These are phyloP conservation scores for Paecilomyces niveus DNA, from an alignment of 2,329 filamentous ascomycete species.

Conservation along the genomic window DNA sequence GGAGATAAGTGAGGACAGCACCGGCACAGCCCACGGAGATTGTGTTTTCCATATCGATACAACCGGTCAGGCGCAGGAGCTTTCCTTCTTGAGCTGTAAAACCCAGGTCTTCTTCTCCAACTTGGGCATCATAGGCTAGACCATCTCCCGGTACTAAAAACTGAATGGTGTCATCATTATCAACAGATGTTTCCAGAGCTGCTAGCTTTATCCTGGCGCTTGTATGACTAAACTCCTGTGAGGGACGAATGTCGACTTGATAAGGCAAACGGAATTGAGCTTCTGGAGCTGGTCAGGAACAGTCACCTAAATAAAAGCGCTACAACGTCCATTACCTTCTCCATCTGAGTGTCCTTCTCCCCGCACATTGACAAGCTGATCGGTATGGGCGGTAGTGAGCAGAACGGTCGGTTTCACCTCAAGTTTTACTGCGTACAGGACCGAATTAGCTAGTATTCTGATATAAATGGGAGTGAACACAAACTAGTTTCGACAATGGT, in stretches of 20 bases:
- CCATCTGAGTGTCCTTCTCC: slow-evolving; percentile 38
- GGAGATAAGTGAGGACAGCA: slow-evolving; percentile 73
- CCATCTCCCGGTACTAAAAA: slow-evolving; percentile 58
- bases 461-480: slow-evolving; percentile 6
- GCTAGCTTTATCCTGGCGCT: slow-evolving; percentile 60
- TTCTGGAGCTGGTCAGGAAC: slow-evolving; percentile 20
- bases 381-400: slow-evolving; percentile 50
- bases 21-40: slow-evolving; percentile 78
- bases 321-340: slow-evolving; percentile 21
- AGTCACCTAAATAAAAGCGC: neutral
- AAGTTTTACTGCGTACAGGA: slow-evolving; percentile 44
- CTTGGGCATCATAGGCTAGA: slow-evolving; percentile 35
- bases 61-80: slow-evolving; percentile 61
- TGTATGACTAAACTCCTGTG: slow-evolving; percentile 65
- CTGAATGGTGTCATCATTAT: slow-evolving; percentile 41
- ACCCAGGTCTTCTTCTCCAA: slow-evolving; percentile 32
- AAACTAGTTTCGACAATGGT: slow-evolving; percentile 57
- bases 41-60: slow-evolving; percentile 65
- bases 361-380: slow-evolving; percentile 33
- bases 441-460: slow-evolving; percentile 11
- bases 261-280: slow-evolving; percentile 51
- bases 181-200: slow-evolving; percentile 48
- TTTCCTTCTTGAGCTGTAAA: slow-evolving; percentile 55
- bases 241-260: slow-evolving; percentile 60
- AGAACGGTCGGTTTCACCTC: slow-evolving; percentile 57